A percentile compares a stretch with the other conserved stretches of the same genome.
phyloP scores from a whole-genome alignment of 768 basidiomycete species.

The Leccinum imitatum region DNA sequence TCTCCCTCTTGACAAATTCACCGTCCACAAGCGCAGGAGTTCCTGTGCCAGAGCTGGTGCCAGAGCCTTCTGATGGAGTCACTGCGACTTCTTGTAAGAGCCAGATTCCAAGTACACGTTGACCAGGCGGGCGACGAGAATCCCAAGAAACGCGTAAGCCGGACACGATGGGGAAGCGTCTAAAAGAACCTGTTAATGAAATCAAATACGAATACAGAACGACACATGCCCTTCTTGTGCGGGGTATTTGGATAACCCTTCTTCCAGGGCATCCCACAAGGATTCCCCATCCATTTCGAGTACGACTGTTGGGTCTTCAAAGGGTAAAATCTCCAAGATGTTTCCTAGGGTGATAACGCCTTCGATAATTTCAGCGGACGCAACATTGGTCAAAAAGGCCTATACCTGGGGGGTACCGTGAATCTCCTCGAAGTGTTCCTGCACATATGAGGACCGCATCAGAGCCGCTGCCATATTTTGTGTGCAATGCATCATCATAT shows the following conservation, averaged over 20 bases:
- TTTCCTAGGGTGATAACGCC: slow-evolving; percentile 78
- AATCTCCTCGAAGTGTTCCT: slow-evolving; percentile 85
- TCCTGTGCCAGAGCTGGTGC: slow-evolving; percentile 19
- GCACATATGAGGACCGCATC: slow-evolving; percentile 82
- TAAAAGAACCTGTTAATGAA: slow-evolving; percentile 27
- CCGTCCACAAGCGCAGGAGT: slow-evolving; percentile 41
- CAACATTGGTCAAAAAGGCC: not conserved
- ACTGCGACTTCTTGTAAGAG: slow-evolving; percentile 40
- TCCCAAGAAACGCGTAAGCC: slow-evolving; percentile 89
- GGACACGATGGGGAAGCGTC: slow-evolving; percentile 86
- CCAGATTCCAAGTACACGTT: slow-evolving; percentile 75
- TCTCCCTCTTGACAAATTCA: slow-evolving; percentile 53
- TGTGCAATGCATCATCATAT: slow-evolving; percentile 68
- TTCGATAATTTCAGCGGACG: slow-evolving; percentile 33
- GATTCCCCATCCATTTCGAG: slow-evolving; percentile 75
- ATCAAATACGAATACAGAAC: not conserved
- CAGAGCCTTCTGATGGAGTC: slow-evolving; percentile 22
- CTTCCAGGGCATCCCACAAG: slow-evolving; percentile 80
- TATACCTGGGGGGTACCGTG: slow-evolving; percentile 77
- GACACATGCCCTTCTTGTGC: slow-evolving; percentile 82
- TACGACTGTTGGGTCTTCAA: slow-evolving; percentile 82
- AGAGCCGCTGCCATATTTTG: slow-evolving; percentile 60
- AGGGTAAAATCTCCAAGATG: slow-evolving; percentile 86
- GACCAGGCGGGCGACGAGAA: slow-evolving; percentile 65
- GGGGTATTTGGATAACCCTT: slow-evolving; percentile 73